These are phyloP conservation scores for Sporormia fimetaria DNA, from an alignment of 495 filamentous ascomycete species.

Conservation along the genomic window DNA sequence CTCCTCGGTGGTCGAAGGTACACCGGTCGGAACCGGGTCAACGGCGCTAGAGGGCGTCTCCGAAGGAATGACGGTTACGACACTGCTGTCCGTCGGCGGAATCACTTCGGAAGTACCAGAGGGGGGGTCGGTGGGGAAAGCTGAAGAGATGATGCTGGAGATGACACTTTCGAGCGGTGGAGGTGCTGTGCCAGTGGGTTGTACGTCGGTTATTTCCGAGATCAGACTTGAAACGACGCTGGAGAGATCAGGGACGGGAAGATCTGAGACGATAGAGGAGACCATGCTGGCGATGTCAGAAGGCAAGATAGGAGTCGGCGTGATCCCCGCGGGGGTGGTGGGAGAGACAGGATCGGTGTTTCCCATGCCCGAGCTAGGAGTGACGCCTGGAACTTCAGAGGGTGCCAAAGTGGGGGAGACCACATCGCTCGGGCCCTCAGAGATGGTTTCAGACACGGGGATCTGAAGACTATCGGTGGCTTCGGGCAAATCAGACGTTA, in stretches of 20 bases:
- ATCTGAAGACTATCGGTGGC: slow-evolving; percentile 2
- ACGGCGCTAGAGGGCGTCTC: too few species aligned
- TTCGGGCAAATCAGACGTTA: background rate
- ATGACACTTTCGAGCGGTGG: too few species aligned
- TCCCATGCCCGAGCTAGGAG: background rate
- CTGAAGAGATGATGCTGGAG: too few species aligned
- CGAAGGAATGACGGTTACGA: too few species aligned
- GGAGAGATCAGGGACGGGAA: too few species aligned
- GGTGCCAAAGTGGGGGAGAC: slow-evolving; percentile 2
- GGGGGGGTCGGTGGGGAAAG: too few species aligned
- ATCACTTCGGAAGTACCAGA: too few species aligned
- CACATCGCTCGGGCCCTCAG: background rate
- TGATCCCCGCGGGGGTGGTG: slow-evolving; percentile 2
- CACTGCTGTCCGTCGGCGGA: too few species aligned
- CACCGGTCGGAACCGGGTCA: too few species aligned
- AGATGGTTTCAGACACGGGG: slow-evolving; percentile 13
- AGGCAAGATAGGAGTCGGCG: slow-evolving; percentile 4
- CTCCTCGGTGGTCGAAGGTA: too few species aligned
- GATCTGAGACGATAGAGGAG: slow-evolving; percentile 1
- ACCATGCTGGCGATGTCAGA: slow-evolving; percentile 9
- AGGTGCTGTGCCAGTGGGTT: background rate
- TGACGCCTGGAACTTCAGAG: background rate
- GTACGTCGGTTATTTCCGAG: too few species aligned
- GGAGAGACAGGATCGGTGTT: background rate
- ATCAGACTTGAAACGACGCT: too few species aligned